Evolutionary conservation across 176 grass and related monocot species (phyloP).

Genomic region (Pontederia paniculata): DNA sequence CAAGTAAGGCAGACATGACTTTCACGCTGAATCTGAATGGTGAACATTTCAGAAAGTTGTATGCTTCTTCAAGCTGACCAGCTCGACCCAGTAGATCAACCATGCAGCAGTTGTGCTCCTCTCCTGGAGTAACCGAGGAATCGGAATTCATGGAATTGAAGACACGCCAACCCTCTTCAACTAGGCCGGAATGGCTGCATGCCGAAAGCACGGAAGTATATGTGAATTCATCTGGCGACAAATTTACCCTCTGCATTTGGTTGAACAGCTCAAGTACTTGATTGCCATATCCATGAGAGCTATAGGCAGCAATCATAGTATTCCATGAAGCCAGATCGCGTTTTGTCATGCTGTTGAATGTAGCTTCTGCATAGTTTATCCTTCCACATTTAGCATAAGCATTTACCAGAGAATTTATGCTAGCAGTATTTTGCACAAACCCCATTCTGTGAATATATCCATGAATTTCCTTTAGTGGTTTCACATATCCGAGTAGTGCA

Average conservation of each 20-base stretch:
- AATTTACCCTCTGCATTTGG: conserved; percentile 35
- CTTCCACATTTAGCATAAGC: conserved; percentile 53
- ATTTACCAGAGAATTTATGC: conserved; percentile 41
- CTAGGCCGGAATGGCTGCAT: conserved; percentile 54
- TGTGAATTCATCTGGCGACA: conserved; percentile 44
- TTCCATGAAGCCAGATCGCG: conserved; percentile 44
- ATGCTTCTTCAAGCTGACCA: conserved; percentile 42
- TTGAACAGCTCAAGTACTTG: conserved; percentile 43
- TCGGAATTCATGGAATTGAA: conserved; percentile 40
- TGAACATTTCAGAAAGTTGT: conserved; percentile 32
- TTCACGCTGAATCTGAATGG: conserved; percentile 28
- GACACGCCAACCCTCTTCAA: conserved; percentile 37
- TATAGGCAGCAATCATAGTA: conserved; percentile 51
- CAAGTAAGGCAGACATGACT: conserved; percentile 38
- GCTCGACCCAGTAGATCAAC: conserved; percentile 50
- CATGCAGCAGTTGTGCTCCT: conserved; percentile 56
- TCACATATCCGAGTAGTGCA: conserved; percentile 41
- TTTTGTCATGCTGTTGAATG: conserved; percentile 29
- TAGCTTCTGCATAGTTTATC: conserved; percentile 31
- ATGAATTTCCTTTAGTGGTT: conserved; percentile 43
- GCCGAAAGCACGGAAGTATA: conserved; percentile 55
- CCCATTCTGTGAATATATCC: conserved; percentile 31
- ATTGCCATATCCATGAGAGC: conserved; percentile 44
- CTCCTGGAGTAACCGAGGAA: conserved; percentile 40
- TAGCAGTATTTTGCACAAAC: conserved; percentile 30